Evolutionary conservation across 1,139 yeast species (phyloP), one percentile per base, ranked within the genome.

Genomic region (Sugiyamaella japonica): DNA sequence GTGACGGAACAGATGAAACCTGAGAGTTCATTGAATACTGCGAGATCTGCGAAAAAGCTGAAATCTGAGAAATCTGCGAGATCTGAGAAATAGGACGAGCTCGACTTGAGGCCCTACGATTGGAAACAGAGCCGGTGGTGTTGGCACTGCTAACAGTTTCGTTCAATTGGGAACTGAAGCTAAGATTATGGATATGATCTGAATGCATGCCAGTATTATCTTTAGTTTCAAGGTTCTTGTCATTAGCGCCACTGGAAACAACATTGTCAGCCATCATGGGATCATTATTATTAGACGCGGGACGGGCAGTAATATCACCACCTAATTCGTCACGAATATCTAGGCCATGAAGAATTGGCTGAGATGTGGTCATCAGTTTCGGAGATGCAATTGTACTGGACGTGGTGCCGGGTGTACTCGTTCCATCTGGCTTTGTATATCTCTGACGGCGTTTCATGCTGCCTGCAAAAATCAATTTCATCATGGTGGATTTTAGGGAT

Each of bases 31-130:
- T 48, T 1, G 70, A 67, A 71, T 72, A 74, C 61, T 83, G 86
- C 50, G 87, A 82, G 40, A 79, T 64, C 50, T 78, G 81, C 56
- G 84, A 79, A 23, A 77, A 63, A 60, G 80, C 80, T 54, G 86
- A 82, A 36, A 79, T 73, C 62, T 83, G 88, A 0, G 91, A 85
- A 1, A 84, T 71, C 62, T 83, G 88, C 0, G 91, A 85, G 1
- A 85, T 71, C 71, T 84, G 80, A 0, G 91, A 85, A 4, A 82
- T 75, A 1, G 91, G 90, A 52, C 93, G 72, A 3, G 77, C 52
- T 13, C 20, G 16, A 32, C 29, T 13, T 6, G 48, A 31, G 10
- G 32, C 34, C 20, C 34, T 45, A 16, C 41, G 49, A 23, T 7
- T 20, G 3, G 40, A 8, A 7, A 13, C 2, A n/a, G 17, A n/a